These are phyloP conservation scores for Ophiostoma sp. DNA, from an alignment of 2,329 filamentous ascomycete species.

Conservation along the genomic window DNA sequence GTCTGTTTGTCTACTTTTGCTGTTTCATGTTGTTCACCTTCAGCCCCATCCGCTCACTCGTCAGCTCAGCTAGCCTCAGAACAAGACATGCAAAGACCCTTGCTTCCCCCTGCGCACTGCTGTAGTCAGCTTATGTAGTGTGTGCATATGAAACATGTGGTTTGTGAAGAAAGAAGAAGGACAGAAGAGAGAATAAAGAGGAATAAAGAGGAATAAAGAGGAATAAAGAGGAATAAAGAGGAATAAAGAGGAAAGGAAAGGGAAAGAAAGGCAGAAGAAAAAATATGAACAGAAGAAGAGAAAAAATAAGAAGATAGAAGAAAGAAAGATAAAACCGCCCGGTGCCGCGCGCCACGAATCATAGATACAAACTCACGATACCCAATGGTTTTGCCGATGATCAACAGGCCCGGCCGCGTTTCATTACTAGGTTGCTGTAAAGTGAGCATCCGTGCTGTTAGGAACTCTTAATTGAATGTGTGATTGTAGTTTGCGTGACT, in stretches of 20 bases:
- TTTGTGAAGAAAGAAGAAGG: no score
- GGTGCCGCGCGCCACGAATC: constrained; percentile 3
- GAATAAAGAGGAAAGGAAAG: background rate
- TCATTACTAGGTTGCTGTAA: background rate
- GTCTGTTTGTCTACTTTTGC: background rate
- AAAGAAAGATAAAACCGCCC: background rate
- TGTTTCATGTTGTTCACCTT: constrained; percentile 8
- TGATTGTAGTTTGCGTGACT: no score
- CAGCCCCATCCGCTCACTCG: background rate
- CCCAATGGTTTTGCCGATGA: background rate
- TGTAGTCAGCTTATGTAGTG: background rate
- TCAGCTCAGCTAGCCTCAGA: background rate
- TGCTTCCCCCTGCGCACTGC: constrained; percentile 1
- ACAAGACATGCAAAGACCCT: background rate
- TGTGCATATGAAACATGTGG: no score
- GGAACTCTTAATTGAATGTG: no score
- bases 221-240: no score
- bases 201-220: background rate
- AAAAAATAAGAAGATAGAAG: background rate
- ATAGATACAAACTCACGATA: background rate
- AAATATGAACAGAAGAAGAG: background rate
- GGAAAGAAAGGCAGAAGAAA: background rate
- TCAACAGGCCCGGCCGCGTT: constrained; percentile 1
- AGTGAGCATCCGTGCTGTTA: no score
- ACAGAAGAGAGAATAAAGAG: no score